Conservation (phyloP, 2,329 filamentous ascomycete genomes). For the Cladophialophora exuberans region DNA sequence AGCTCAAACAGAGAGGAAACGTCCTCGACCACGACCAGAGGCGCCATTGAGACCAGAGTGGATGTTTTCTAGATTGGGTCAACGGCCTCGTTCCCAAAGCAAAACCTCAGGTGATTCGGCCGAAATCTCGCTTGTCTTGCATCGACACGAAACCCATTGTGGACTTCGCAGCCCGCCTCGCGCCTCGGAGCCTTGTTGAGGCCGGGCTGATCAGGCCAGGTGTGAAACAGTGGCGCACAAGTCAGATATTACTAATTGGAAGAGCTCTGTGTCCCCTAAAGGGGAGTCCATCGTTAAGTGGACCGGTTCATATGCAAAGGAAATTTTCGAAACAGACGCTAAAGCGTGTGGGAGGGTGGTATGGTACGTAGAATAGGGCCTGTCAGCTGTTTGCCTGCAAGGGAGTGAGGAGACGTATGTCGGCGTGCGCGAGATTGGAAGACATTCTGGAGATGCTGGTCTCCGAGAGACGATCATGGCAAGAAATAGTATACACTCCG, state of each 20-base stretch:
- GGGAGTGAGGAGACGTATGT: neutral
- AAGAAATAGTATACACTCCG: slow-evolving; percentile 7
- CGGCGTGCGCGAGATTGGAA: slow-evolving; percentile 2
- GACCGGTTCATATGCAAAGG: neutral
- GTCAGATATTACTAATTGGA: too few relatives aligned
- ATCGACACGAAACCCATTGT: too few relatives aligned
- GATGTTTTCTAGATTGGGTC: slow-evolving; percentile 10
- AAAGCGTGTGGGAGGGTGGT: too few relatives aligned
- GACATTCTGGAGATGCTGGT: slow-evolving; percentile 1
- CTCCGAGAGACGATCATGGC: slow-evolving; percentile 5
- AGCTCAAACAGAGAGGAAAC: too few relatives aligned
- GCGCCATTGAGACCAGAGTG: too few relatives aligned
- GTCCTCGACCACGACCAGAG: too few relatives aligned
- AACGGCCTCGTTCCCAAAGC: neutral
- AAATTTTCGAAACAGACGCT: neutral
- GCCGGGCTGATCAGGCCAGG: too few relatives aligned
- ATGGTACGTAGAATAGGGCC: neutral
- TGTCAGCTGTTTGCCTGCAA: neutral
- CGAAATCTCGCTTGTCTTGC: neutral
- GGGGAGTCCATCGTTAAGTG: too few relatives aligned
- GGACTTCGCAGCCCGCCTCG: too few relatives aligned
- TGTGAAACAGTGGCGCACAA: too few relatives aligned
- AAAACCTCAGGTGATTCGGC: neutral
- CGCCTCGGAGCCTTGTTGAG: neutral
- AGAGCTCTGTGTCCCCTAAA: too few relatives aligned